Evolutionary conservation across 2,329 filamentous ascomycete species (phyloP).

Genomic region (Fusarium irregulare): DNA sequence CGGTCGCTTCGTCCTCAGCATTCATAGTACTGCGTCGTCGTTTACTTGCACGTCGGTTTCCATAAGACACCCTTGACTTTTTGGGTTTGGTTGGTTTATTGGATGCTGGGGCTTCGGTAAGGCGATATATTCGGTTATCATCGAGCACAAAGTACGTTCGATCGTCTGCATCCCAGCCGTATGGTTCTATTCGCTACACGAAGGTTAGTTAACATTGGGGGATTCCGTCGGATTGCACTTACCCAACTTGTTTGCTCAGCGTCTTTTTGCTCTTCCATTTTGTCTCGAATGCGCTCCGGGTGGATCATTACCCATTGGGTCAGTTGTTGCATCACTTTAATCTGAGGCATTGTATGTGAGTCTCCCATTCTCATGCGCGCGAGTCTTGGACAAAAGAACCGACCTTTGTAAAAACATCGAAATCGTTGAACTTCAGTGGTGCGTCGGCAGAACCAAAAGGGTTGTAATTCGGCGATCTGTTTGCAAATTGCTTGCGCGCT

Average conservation of each 20-base stretch:
- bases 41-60: constrained; percentile 75
- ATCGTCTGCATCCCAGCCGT: constrained; percentile 90
- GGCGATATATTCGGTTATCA: constrained; percentile 91
- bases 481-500: constrained; percentile 84
- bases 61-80: constrained; percentile 64
- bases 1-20: constrained; percentile 48
- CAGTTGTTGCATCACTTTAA: constrained; percentile 85
- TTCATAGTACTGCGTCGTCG: constrained; percentile 68
- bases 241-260: constrained; percentile 87
- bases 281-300: constrained; percentile 85
- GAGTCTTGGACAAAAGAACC: constrained; percentile 7
- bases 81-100: constrained; percentile 75
- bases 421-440: constrained; percentile 79
- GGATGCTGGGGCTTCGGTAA: constrained; percentile 77
- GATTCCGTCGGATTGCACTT: constrained; percentile 53
- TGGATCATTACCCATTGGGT: constrained; percentile 91
- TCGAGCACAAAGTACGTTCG: constrained; percentile 91
- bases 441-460: constrained; percentile 85
- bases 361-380: background rate
- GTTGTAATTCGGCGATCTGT: constrained; percentile 82
- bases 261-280: constrained; percentile 85
- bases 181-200: constrained; percentile 76
- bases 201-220: constrained; percentile 28
- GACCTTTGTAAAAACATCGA: constrained; percentile 85
- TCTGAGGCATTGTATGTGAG: constrained; percentile 53